Conservation (phyloP, 495 filamentous ascomycete species). For the Aspergillus olivimuriae region DNA sequence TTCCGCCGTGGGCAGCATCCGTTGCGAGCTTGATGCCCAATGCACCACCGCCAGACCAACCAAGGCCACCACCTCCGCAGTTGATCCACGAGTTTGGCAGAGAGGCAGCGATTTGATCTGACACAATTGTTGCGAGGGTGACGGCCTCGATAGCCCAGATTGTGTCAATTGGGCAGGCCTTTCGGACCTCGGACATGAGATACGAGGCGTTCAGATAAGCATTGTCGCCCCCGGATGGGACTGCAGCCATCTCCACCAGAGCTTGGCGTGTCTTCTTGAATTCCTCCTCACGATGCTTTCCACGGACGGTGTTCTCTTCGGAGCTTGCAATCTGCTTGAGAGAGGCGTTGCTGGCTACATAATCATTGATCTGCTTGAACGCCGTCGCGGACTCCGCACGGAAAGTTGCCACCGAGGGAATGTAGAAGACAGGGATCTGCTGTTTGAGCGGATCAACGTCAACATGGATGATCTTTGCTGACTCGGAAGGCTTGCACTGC, state of each 20-base stretch:
- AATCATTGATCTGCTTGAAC: constrained; percentile 63
- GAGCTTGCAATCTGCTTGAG: constrained; percentile 40
- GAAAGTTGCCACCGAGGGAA: constrained; percentile 67
- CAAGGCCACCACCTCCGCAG: constrained; percentile 88
- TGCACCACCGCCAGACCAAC: constrained; percentile 90
- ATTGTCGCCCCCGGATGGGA: constrained; percentile 44
- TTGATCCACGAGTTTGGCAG: constrained; percentile 82
- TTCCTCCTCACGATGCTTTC: constrained; percentile 51
- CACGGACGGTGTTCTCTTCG: constrained; percentile 40
- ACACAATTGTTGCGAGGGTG: constrained; percentile 70
- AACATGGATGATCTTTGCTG: constrained; percentile 69
- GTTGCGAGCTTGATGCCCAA: constrained; percentile 84
- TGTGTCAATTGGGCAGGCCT: constrained; percentile 64
- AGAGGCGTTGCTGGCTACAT: constrained; percentile 41
- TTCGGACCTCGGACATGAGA: constrained; percentile 57
- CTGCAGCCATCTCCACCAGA: constrained; percentile 50
- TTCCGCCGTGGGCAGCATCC: constrained; percentile 49
- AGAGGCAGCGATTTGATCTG: constrained; percentile 73
- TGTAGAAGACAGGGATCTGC: constrained; percentile 79
- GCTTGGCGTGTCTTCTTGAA: constrained; percentile 53
- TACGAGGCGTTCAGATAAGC: constrained; percentile 68
- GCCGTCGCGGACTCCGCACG: constrained; percentile 66
- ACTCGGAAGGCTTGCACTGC: constrained; percentile 45
- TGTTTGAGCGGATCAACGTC: constrained; percentile 85
- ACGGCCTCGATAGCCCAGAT: constrained; percentile 88